Evolutionary conservation across 2,329 filamentous ascomycete species (phyloP), one percentile per base, ranked within the genome.

Genomic region (Bertia moriformis): DNA sequence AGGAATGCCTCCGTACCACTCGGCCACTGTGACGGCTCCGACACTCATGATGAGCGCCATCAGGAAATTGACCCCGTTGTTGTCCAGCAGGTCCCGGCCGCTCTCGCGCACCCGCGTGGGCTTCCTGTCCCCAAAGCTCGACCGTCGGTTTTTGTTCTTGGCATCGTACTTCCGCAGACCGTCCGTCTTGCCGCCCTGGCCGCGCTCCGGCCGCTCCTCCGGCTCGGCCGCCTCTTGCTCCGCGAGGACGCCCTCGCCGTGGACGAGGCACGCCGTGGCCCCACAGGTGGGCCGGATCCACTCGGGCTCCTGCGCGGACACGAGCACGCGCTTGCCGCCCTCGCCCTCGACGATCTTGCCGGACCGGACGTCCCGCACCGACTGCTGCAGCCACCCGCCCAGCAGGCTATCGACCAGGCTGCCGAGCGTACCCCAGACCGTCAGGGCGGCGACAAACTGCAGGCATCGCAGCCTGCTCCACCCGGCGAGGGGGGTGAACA

Each of bases 51-150:
- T 66, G 13, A 74, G 68, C 0, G 89, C 88, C 89, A 95, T 96
- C 41, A 89, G 57, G 42, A 95, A 74, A 57, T 98, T 98, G 49
- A 98, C 87, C 40, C 84, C 83, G 57, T 98, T 98, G 58, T 98
- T 98, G 58, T 93, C 87, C 41, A 98, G 64, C 44, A 93, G 56
- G 54, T 94, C 72, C 72, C 61, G 66, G 38, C 54, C 86, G 47
- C 66, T 81, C 58, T 83, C 75, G 4, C 79, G 59, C 4, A 76
- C 62, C 14, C 81, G 65, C 39, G 77, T 78, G 43, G 79, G 71
- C 49, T 66, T 67, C 41, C 67, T 60, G 41, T 68, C 62, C 2
- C 72, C 60, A 62, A 71, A 69, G 50, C 65, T 73, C 4, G 67
- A 48, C 49, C 58, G 61, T 33, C 69, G 62, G 41, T 68, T 59